phyloP scores from a whole-genome alignment of 1,284 basidiomycete species.

The Grifola frondosa region DNA sequence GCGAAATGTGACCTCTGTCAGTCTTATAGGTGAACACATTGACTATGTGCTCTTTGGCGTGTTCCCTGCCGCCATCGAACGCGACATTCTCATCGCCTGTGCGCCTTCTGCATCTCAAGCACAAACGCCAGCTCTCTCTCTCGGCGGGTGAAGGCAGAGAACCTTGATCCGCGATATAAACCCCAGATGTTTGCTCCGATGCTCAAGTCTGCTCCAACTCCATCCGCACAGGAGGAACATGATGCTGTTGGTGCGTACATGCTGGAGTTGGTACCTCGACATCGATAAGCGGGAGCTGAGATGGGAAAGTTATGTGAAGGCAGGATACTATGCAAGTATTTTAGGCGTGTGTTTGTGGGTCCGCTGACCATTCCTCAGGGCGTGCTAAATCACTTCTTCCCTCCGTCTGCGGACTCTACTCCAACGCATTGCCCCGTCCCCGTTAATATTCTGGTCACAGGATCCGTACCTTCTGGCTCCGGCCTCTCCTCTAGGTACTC shows the following conservation, averaged over 20 bases:
- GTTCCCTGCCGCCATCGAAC: conserved; percentile 81
- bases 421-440: conserved; percentile 44
- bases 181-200: conserved; percentile 57
- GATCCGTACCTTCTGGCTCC: conserved; percentile 79
- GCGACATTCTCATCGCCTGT: conserved; percentile 83
- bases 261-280: conserved; percentile 65
- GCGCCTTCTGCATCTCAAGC: conserved; percentile 37
- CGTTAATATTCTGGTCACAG: conserved; percentile 71
- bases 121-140: conserved; percentile 14
- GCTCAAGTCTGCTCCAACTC: conserved; percentile 23
- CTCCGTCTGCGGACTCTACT: conserved; percentile 18
- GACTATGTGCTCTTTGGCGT: conserved; percentile 84
- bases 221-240: conserved; percentile 23
- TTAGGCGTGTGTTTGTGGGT: conserved; percentile 13
- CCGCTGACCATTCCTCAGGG: conserved; percentile 46
- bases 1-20: conserved; percentile 1
- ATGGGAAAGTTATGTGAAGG: conserved; percentile 89
- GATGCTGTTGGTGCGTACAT: conserved; percentile 39
- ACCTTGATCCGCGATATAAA: conserved; percentile 61
- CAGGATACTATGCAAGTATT: conserved; percentile 67
- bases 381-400: conserved; percentile 68
- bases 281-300: conserved; percentile 69
- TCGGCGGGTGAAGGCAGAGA: conserved; percentile 59
- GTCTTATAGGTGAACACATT: conserved; percentile 76
- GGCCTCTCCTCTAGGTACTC: conserved; percentile 67